These are phyloP conservation scores for Arthroderma uncinatum DNA, from an alignment of 2,329 filamentous ascomycete species.

Conservation along the genomic window DNA sequence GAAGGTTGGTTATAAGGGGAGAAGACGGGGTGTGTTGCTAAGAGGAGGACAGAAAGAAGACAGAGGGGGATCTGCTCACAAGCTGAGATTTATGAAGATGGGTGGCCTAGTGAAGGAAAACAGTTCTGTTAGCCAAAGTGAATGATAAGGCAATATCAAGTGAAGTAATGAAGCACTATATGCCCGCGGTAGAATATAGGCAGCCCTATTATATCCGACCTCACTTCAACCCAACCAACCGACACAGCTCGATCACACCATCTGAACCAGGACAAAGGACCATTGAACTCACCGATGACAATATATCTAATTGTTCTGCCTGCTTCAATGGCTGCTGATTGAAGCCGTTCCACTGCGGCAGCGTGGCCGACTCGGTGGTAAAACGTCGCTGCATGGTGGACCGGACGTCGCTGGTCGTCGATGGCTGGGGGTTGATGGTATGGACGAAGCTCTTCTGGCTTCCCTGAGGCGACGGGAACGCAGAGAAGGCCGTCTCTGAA, in stretches of 20 bases:
- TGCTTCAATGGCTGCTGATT: conserved; percentile 42
- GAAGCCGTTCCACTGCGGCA: conserved; percentile 62
- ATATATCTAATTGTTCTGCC: conserved; percentile 44
- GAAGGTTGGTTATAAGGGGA: not conserved
- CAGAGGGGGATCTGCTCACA: conserved; percentile 15
- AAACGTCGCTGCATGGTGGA: conserved; percentile 78
- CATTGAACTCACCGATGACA: conserved; percentile 41
- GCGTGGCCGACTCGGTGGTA: conserved; percentile 78
- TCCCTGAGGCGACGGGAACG: conserved; percentile 62
- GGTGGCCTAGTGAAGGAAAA: conserved; percentile 17
- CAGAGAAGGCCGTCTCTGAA: conserved; percentile 63
- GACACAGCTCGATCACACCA: conserved; percentile 5
- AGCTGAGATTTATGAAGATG: conserved; percentile 19
- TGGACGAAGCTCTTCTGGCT: conserved; percentile 47
- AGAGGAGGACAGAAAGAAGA: not conserved
- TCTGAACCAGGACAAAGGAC: not conserved
- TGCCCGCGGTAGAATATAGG: not conserved
- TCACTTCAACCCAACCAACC: conserved; percentile 3
- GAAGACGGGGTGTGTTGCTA: not conserved
- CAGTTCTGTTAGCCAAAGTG: conserved; percentile 9
- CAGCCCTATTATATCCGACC: not conserved
- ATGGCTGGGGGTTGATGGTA: conserved; percentile 34
- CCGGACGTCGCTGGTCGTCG: conserved; percentile 57
- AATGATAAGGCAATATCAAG: not conserved
- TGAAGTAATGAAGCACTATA: not conserved